These are phyloP conservation scores for Cylindrotheca closterium DNA, from an alignment of 108 stramenopile genomes.

Conservation along the genomic window DNA sequence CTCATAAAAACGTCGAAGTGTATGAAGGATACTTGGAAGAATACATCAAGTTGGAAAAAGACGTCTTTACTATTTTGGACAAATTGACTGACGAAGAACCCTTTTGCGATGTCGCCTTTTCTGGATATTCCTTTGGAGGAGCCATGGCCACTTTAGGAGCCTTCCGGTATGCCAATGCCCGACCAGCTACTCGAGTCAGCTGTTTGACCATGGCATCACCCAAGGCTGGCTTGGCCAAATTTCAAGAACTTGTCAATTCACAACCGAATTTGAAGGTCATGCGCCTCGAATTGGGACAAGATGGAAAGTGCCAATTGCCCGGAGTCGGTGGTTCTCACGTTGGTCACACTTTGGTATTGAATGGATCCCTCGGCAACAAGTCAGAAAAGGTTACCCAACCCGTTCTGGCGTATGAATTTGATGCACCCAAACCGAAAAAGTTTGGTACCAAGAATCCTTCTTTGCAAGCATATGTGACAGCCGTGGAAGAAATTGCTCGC, in stretches of 20 bases:
- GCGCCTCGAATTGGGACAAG: conserved; percentile 58
- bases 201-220: conserved; percentile 63
- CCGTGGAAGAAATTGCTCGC: conserved; percentile 46
- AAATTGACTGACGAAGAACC: conserved; percentile 66
- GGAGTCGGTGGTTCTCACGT: conserved; percentile 45
- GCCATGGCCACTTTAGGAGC: conserved; percentile 67
- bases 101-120: conserved; percentile 75
- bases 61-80: conserved; percentile 56
- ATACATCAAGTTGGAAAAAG: conserved; percentile 49
- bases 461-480: conserved; percentile 44
- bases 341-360: conserved; percentile 53
- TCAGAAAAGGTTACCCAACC: conserved; percentile 12
- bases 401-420: conserved; percentile 47
- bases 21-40: conserved; percentile 23
- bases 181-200: conserved; percentile 55
- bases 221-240: conserved; percentile 61
- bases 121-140: conserved; percentile 73
- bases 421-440: conserved; percentile 43
- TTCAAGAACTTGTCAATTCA: conserved; percentile 61
- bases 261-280: conserved; percentile 67
- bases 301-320: conserved; percentile 46
- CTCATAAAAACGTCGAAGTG: conserved; percentile 16
- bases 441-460: conserved; percentile 39
- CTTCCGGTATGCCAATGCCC: conserved; percentile 52
- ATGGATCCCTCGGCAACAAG: conserved; percentile 15